Evolutionary conservation across 345 rosid species (phyloP).

Genomic region (Bretschneidera sinensis): DNA sequence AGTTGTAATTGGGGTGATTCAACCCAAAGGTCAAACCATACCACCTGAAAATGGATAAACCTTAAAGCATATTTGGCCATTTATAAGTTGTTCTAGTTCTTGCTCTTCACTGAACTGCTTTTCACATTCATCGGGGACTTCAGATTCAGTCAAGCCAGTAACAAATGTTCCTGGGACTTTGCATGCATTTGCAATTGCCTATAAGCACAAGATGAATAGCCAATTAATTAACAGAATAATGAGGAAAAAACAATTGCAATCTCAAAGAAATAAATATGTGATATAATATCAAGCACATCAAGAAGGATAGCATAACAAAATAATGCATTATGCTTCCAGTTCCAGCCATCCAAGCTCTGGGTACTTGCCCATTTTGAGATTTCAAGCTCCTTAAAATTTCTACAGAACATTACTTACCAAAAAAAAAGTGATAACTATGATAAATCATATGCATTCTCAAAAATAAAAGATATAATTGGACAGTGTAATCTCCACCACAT

Average conservation of each 20-base stretch:
- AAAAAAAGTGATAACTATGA: neutral
- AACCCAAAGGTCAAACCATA: constrained; percentile 30
- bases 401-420: neutral
- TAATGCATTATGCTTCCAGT: neutral
- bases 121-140: constrained; percentile 44
- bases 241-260: neutral
- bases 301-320: neutral
- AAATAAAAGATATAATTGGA: neutral
- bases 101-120: constrained; percentile 58
- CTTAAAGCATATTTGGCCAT: constrained; percentile 68
- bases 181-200: constrained; percentile 90
- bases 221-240: constrained; percentile 8
- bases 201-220: constrained; percentile 18
- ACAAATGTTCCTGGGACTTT: constrained; percentile 42
- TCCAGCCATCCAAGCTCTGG: neutral
- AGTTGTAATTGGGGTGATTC: neutral
- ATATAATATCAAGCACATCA: neutral
- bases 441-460: neutral
- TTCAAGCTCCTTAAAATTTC: neutral
- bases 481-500: neutral
- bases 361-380: neutral
- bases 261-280: constrained; percentile 7
- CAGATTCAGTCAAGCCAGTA: constrained; percentile 59
- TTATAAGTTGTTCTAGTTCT: constrained; percentile 70
- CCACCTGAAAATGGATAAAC: constrained; percentile 69